These are phyloP conservation scores for Orbilia blumenaviensis DNA, from an alignment of 2,329 filamentous ascomycete genomes.

Conservation along the genomic window DNA sequence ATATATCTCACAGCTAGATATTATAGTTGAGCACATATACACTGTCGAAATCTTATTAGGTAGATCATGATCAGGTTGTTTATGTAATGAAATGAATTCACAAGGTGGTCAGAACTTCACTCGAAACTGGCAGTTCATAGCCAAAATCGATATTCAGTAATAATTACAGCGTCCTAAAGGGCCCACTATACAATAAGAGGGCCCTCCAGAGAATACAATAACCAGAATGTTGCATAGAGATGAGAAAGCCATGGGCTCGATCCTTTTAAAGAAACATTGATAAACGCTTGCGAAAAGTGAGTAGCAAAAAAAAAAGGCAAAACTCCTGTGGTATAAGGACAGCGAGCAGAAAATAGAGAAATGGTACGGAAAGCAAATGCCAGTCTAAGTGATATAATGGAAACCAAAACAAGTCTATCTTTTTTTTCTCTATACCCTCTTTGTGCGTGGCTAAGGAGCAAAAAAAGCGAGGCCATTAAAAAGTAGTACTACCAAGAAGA, in stretches of 20 bases:
- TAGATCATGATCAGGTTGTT: neutral
- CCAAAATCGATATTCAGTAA: conserved; percentile 42
- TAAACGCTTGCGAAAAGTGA: neutral
- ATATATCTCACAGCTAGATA: neutral
- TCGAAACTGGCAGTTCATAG: conserved; percentile 14
- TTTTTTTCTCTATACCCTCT: conserved; percentile 54
- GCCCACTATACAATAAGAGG: neutral
- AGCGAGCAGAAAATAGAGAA: neutral
- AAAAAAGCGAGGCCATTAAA: conserved; percentile 24
- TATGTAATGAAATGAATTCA: neutral
- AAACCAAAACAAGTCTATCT: conserved; percentile 39
- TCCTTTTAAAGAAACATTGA: conserved; percentile 32
- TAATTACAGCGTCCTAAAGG: conserved; percentile 24
- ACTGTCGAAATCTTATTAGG: too few species aligned
- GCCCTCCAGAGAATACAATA: neutral
- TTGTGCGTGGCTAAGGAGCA: conserved; percentile 27
- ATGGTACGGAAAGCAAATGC: conserved; percentile 28
- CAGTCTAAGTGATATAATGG: conserved; percentile 20
- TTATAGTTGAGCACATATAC: neutral
- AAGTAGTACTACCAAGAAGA: conserved; percentile 9
- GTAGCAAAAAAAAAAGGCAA: neutral
- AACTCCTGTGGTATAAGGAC: conserved; percentile 51
- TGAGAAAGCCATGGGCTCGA: conserved; percentile 35
- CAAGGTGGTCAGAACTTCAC: conserved; percentile 10
- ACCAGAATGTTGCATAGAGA: conserved; percentile 6